These are phyloP conservation scores for Metschnikowia reukaufii DNA, from an alignment of 805 yeast species.

Conservation along the genomic window DNA sequence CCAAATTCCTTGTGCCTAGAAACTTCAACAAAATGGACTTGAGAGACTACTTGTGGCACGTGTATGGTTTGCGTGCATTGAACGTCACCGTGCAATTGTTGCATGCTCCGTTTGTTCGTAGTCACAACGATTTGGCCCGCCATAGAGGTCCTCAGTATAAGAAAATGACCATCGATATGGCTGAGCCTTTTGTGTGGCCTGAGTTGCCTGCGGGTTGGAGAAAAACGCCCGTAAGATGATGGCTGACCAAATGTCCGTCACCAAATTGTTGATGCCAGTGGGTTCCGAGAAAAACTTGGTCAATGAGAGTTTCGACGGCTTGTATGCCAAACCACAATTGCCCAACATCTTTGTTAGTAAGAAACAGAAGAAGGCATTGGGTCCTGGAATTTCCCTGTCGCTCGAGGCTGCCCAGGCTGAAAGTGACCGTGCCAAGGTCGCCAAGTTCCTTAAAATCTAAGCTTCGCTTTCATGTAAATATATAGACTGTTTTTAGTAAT, in stretches of 20 bases:
- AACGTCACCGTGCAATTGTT: conserved; percentile 83
- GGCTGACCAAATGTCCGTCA: conserved; percentile 50
- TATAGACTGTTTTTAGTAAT: too few species aligned
- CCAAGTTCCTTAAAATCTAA: conserved; percentile 31
- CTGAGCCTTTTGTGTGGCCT: conserved; percentile 96
- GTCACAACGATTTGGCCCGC: conserved; percentile 58
- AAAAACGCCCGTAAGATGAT: conserved; percentile 38
- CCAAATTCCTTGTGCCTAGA: conserved; percentile 92
- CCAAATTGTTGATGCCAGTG: conserved; percentile 47
- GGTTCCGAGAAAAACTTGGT: conserved; percentile 75
- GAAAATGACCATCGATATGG: conserved; percentile 96
- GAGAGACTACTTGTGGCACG: conserved; percentile 87
- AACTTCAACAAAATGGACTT: conserved; percentile 91
- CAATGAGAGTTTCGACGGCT: conserved; percentile 71
- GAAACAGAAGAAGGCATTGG: conserved; percentile 27
- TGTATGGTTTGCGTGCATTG: conserved; percentile 87
- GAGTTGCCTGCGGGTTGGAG: conserved; percentile 43
- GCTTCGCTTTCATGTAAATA: conserved; percentile 3
- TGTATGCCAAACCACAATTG: conserved; percentile 46
- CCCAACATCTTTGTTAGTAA: conserved; percentile 41
- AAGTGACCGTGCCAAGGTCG: conserved; percentile 32
- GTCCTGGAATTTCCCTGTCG: conserved; percentile 19
- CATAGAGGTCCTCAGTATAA: conserved; percentile 78
- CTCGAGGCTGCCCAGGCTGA: conserved; percentile 25
- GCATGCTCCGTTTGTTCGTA: conserved; percentile 66